Conservation (phyloP, 352 stramenopile species). For the Phytopythium vexans region DNA sequence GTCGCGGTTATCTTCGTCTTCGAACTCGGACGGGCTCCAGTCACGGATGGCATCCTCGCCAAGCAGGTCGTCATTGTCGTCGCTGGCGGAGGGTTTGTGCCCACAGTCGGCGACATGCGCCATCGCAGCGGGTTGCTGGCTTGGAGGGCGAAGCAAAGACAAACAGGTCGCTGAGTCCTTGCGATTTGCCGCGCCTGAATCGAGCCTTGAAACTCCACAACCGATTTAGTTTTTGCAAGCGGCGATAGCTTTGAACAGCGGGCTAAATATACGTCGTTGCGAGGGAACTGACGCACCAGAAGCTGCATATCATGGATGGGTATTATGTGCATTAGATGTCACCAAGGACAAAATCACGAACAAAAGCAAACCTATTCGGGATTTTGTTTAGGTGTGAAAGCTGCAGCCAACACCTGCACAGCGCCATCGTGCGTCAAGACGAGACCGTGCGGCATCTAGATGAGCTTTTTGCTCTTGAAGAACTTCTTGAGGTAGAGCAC, state of each 20-base stretch:
- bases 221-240: too few species aligned
- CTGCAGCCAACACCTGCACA: neutral
- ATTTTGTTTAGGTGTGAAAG: neutral
- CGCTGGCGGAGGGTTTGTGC: neutral
- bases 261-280: too few species aligned
- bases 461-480: conserved; percentile 92
- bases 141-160: neutral
- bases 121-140: neutral
- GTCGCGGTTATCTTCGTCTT: conserved; percentile 5
- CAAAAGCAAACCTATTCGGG: too few species aligned
- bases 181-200: too few species aligned
- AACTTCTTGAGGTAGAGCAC: conserved; percentile 90
- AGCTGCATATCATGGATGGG: too few species aligned
- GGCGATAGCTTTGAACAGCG: too few species aligned
- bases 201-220: too few species aligned
- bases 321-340: too few species aligned
- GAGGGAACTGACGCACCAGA: too few species aligned
- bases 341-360: too few species aligned
- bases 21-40: conserved; percentile 6
- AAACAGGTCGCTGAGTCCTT: conserved; percentile 12
- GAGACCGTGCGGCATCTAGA: conserved; percentile 34
- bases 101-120: neutral
- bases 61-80: conserved; percentile 20
- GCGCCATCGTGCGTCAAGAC: neutral
- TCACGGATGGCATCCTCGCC: conserved; percentile 20